These are phyloP conservation scores for Tricholoma hemisulphureum DNA, from an alignment of 768 basidiomycete species.

Conservation along the genomic window DNA sequence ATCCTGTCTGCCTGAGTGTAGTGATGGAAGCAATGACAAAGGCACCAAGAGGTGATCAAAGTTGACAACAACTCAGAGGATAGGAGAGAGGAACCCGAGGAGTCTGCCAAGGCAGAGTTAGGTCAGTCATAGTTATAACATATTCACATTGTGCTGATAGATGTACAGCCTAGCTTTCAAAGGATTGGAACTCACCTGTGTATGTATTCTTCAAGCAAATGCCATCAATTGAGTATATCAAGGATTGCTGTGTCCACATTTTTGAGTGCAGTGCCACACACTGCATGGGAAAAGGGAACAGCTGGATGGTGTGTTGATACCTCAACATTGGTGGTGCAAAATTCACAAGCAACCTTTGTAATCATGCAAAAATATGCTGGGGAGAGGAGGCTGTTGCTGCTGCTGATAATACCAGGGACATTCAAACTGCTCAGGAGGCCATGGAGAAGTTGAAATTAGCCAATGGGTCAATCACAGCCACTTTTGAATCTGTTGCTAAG, in stretches of 20 bases:
- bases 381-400: background rate
- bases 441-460: background rate
- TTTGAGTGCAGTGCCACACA: background rate
- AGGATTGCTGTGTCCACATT: too few species aligned
- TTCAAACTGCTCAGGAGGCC: background rate
- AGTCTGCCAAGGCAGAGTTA: too few species aligned
- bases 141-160: too few species aligned
- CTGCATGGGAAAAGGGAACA: conserved; percentile 3
- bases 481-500: conserved; percentile 23
- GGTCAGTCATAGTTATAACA: too few species aligned
- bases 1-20: too few species aligned
- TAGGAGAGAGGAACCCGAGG: too few species aligned
- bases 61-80: too few species aligned
- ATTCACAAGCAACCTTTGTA: background rate
- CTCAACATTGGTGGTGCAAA: background rate
- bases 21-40: too few species aligned
- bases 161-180: too few species aligned
- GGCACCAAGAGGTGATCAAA: too few species aligned
- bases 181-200: background rate
- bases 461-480: conserved; percentile 19
- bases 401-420: background rate
- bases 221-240: too few species aligned
- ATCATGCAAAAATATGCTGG: conserved; percentile 2
- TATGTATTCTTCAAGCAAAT: too few species aligned
- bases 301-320: background rate